phyloP scores from a whole-genome alignment of 345 rosid species.

The Psidium guajava region DNA sequence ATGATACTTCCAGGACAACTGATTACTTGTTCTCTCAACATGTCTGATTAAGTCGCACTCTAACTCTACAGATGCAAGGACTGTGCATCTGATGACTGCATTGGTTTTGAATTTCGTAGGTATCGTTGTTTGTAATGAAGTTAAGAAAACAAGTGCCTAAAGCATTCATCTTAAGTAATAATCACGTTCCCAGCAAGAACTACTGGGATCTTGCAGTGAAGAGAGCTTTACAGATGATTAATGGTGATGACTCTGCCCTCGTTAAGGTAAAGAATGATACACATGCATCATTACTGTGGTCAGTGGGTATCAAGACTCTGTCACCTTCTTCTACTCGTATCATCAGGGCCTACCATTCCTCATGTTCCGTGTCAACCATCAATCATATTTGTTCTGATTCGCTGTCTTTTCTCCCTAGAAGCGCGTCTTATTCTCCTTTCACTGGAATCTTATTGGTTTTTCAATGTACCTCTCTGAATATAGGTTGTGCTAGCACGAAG shows the following conservation, averaged over 20 bases:
- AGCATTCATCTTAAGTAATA: slow-evolving; percentile 45
- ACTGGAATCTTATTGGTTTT: neutral
- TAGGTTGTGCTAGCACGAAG: slow-evolving; percentile 91
- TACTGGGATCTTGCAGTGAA: slow-evolving; percentile 54
- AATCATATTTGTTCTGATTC: neutral
- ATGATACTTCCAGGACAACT: neutral
- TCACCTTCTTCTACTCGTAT: neutral
- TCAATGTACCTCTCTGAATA: slow-evolving; percentile 6
- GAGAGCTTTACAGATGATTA: slow-evolving; percentile 56
- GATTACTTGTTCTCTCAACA: neutral
- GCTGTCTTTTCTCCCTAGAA: neutral
- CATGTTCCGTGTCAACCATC: neutral
- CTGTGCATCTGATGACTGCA: neutral
- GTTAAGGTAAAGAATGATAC: slow-evolving; percentile 29
- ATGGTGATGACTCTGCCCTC: slow-evolving; percentile 35
- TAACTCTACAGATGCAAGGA: neutral
- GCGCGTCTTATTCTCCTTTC: neutral
- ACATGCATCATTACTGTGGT: neutral
- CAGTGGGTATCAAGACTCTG: neutral
- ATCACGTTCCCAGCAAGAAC: slow-evolving; percentile 43
- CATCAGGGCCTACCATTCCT: neutral
- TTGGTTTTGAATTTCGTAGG: slow-evolving; percentile 18
- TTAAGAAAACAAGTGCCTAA: slow-evolving; percentile 28
- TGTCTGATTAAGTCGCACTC: fast-evolving
- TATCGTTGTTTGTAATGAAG: slow-evolving; percentile 37